Base-by-base conservation (phyloP, 179 eudicot species). In the Vitellaria paradoxa region DNA sequence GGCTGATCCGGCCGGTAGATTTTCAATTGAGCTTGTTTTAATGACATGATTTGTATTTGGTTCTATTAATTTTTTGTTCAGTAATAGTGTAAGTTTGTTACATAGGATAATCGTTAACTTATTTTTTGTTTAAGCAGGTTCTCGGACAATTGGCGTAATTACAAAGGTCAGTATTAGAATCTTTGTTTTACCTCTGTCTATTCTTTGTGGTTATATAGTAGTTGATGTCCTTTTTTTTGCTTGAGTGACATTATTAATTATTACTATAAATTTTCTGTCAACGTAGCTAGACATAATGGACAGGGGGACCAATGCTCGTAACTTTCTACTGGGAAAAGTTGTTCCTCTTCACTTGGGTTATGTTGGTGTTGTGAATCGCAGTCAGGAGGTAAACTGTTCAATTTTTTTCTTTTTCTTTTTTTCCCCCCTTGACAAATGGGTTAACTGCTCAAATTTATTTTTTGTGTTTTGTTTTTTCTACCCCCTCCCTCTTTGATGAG, bases 281-380 rank as follows among this genome's bases (percentile, higher is more conserved):
- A 50, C 61, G 65, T 78, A 84, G 82, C 71, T 83, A 65, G 86
- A 84, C 55, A 84, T 81, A 21, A 80, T 83, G 86, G 83, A 80
- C 59, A 81, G 70, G 67, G 86, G 82, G 47, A 84, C 86, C 10
- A 49, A 84, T 50, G 86, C 86, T 24, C 45, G 86, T 61, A 74
- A 78, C 21, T 80, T 84, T 45, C 74, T 84, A 37, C 81, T 70
- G 65, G 86, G 86, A 60, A 84, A 81, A 61, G 75, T 72, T 8
- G 72, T 84, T 57, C 86, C 84, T 18, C 84, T 84, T 47, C 84
- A 53, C 7, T 73, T 81, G 57, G 86, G 86, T 75, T 84, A 84
- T 65, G 30, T 84, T 75, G 86, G 86, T 53, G 84, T 84, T 68
- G 79, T 84, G 65, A 84, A 84, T 78, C 82, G 86, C 21, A 70